These are phyloP conservation scores for Drechslerella dactyloides DNA, from an alignment of 2,329 filamentous ascomycete species.

Conservation along the genomic window DNA sequence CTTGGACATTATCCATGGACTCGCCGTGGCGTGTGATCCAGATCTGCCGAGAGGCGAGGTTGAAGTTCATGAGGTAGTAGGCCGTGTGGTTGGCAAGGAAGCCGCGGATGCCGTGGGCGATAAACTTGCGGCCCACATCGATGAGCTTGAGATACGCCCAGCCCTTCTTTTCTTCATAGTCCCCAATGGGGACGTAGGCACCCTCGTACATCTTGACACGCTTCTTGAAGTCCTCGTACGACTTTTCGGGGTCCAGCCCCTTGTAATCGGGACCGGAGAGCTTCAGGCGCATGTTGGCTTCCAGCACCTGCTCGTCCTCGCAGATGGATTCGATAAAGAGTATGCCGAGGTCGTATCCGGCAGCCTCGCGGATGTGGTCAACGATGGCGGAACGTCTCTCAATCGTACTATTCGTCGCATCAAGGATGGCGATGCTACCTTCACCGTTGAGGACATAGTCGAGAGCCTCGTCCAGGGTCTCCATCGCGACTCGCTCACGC, in stretches of 20 bases:
- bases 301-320: slow-evolving; percentile 79
- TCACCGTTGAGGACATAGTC: slow-evolving; percentile 83
- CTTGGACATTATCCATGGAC: slow-evolving; percentile 82
- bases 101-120: slow-evolving; percentile 86
- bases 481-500: slow-evolving; percentile 88
- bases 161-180: slow-evolving; percentile 86
- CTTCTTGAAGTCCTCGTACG: slow-evolving; percentile 88
- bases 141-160: slow-evolving; percentile 97
- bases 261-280: slow-evolving; percentile 95
- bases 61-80: slow-evolving; percentile 95
- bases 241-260: slow-evolving; percentile 84
- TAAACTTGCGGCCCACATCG: slow-evolving; percentile 91
- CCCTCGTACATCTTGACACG: slow-evolving; percentile 92
- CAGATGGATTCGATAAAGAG: slow-evolving; percentile 96
- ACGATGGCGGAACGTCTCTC: slow-evolving; percentile 83
- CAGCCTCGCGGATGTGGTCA: slow-evolving; percentile 78
- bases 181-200: slow-evolving; percentile 86
- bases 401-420: slow-evolving; percentile 96
- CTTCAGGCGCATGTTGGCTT: slow-evolving; percentile 96
- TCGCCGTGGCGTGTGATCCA: slow-evolving; percentile 95
- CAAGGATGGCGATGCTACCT: slow-evolving; percentile 90
- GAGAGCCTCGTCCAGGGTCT: slow-evolving; percentile 88
- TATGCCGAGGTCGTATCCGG: slow-evolving; percentile 84
- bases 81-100: slow-evolving; percentile 92
- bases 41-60: slow-evolving; percentile 90